Evolutionary conservation across 78 protist genomes (phyloP).

Genomic region (Chrysochromulina tobinii): DNA sequence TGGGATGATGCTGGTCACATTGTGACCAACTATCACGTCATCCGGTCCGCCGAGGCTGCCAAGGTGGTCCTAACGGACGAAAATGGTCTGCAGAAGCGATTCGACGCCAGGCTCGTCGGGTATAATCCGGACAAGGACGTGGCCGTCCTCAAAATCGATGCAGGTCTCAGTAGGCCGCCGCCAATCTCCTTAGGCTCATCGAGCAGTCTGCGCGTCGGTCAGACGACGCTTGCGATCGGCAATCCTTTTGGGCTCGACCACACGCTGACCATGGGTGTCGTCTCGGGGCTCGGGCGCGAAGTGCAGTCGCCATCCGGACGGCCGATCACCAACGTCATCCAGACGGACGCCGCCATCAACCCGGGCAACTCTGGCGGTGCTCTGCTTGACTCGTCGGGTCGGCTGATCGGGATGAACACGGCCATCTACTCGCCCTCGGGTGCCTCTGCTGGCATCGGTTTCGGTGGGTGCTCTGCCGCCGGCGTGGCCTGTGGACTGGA

Average conservation of each 20-base stretch:
- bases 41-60: neutral
- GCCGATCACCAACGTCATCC: conserved; percentile 43
- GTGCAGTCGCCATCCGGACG: neutral
- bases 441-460: conserved; percentile 32
- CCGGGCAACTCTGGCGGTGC: conserved; percentile 51
- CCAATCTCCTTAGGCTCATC: conserved; percentile 6
- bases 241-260: conserved; percentile 47
- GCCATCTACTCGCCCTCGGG: conserved; percentile 42
- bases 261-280: conserved; percentile 43
- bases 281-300: conserved; percentile 39
- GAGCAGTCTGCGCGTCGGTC: neutral
- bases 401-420: conserved; percentile 46
- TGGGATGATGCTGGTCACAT: neutral
- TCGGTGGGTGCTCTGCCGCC: neutral
- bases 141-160: conserved; percentile 27
- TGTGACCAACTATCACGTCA: conserved; percentile 41
- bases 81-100: neutral
- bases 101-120: conserved; percentile 23
- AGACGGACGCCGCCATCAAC: conserved; percentile 46
- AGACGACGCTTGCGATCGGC: conserved; percentile 24
- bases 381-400: conserved; percentile 27
- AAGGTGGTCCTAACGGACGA: neutral
- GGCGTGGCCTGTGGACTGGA: too few relatives aligned
- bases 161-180: neutral
- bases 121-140: conserved; percentile 44